Conservation (phyloP, 495 filamentous ascomycete species). For the Aspergillus leporis region DNA sequence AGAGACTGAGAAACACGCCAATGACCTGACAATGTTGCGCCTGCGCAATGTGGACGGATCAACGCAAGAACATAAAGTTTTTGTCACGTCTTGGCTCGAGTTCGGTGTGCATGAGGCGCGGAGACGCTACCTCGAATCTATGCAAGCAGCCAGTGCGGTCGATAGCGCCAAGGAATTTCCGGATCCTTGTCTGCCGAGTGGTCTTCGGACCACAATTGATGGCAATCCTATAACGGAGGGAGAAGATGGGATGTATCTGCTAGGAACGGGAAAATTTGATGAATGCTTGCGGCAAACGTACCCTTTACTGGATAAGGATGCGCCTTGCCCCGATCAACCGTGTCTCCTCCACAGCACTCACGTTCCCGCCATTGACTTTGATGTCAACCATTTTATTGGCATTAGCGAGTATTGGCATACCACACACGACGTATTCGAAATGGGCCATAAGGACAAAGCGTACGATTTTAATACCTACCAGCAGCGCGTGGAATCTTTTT, state of each 20-base stretch:
- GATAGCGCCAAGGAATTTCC: slow-evolving; percentile 65
- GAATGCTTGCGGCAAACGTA: slow-evolving; percentile 82
- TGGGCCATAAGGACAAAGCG: slow-evolving; percentile 73
- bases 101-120: slow-evolving; percentile 94
- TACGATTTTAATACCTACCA: slow-evolving; percentile 95
- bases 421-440: slow-evolving; percentile 90
- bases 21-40: slow-evolving; percentile 84
- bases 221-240: slow-evolving; percentile 49
- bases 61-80: slow-evolving; percentile 78
- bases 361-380: slow-evolving; percentile 94
- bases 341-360: slow-evolving; percentile 89
- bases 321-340: slow-evolving; percentile 77
- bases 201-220: slow-evolving; percentile 63
- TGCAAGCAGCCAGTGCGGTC: slow-evolving; percentile 60
- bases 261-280: slow-evolving; percentile 84
- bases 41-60: slow-evolving; percentile 79
- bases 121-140: slow-evolving; percentile 70
- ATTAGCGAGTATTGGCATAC: slow-evolving; percentile 99
- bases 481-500: slow-evolving; percentile 79
- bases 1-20: slow-evolving; percentile 83
- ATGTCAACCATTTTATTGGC: slow-evolving; percentile 96
- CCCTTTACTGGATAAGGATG: slow-evolving; percentile 87
- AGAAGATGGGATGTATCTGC: slow-evolving; percentile 47
- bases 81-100: slow-evolving; percentile 94
- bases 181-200: slow-evolving; percentile 87